Evolutionary conservation across 176 grass and related monocot genomes (phyloP).

Genomic region (Rhipidocladum racemiflorum): DNA sequence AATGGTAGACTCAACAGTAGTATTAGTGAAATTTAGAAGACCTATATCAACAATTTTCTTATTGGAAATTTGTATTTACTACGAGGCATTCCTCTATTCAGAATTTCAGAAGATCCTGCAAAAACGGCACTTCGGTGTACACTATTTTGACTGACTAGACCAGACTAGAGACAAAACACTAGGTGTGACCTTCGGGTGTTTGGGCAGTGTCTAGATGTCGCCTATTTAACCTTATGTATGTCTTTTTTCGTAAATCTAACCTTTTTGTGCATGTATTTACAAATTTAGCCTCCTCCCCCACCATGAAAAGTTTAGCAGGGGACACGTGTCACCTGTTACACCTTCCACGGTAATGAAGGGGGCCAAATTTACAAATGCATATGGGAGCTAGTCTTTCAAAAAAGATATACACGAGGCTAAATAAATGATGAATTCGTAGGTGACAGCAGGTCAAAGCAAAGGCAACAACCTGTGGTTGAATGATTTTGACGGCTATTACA

Average conservation of each 20-base stretch:
- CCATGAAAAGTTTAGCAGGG: too few relatives aligned
- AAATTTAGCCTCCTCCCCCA: too few relatives aligned
- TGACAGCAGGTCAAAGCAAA: neutral
- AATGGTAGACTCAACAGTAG: neutral
- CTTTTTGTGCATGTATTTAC: too few relatives aligned
- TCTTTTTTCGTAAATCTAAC: too few relatives aligned
- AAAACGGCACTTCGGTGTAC: neutral
- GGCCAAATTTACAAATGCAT: too few relatives aligned
- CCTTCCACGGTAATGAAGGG: too few relatives aligned
- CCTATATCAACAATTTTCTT: too few relatives aligned
- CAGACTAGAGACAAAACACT: neutral
- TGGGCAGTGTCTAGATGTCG: neutral
- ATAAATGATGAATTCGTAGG: too few relatives aligned
- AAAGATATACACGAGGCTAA: too few relatives aligned
- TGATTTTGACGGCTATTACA: conserved; percentile 24
- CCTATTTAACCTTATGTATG: too few relatives aligned
- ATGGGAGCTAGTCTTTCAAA: too few relatives aligned
- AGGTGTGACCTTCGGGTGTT: neutral
- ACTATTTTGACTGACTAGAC: neutral
- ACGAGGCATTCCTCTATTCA: neutral
- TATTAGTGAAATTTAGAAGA: neutral
- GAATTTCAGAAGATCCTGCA: neutral
- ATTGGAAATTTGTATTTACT: neutral
- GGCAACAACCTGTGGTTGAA: neutral
- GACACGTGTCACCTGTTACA: too few relatives aligned